Percentiles rank a stretch among this genome's conserved stretches.
Conservation (phyloP, 1,284 basidiomycete genomes). For the Irpex lacteus region DNA sequence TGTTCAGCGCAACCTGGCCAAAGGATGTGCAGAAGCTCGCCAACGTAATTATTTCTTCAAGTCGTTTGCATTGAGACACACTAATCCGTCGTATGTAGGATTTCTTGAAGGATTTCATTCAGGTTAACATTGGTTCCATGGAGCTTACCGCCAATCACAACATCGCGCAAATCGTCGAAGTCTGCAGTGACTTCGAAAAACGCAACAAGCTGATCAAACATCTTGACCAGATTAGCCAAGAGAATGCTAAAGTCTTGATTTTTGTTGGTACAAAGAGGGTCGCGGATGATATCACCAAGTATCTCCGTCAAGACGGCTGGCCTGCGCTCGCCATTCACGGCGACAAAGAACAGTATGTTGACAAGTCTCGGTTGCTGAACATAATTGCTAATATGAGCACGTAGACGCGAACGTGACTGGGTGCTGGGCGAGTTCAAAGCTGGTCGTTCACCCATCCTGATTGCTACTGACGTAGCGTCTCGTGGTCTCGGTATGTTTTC, state of each 20-base stretch:
- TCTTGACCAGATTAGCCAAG: conserved; percentile 92
- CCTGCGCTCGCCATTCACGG: conserved; percentile 98
- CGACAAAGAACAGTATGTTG: conserved; percentile 90
- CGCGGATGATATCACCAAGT: conserved; percentile 98
- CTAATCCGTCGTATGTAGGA: conserved; percentile 49
- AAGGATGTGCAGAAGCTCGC: conserved; percentile 99
- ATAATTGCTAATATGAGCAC: conserved; percentile 16
- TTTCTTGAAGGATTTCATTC: conserved; percentile 94
- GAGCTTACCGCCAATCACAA: conserved; percentile 99
- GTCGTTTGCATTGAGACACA: neutral
- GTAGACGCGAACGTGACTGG: conserved; percentile 97
- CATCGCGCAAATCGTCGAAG: conserved; percentile 93
- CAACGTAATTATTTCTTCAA: conserved; percentile 44
- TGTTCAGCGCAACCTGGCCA: conserved; percentile 99
- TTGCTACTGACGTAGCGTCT: conserved; percentile 97
- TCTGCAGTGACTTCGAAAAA: conserved; percentile 98
- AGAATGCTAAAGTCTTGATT: conserved; percentile 98
- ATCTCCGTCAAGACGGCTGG: conserved; percentile 96
- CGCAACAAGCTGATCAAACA: conserved; percentile 95
- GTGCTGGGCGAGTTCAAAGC: conserved; percentile 98
- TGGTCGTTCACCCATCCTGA: conserved; percentile 95
- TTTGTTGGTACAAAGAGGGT: conserved; percentile 98
- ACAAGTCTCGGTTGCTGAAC: neutral
- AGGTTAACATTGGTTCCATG: conserved; percentile 99
- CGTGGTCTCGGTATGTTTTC: conserved; percentile 97